phyloP scores from a whole-genome alignment of 2,329 filamentous ascomycete genomes.

The Cladophialophora exuberans region DNA sequence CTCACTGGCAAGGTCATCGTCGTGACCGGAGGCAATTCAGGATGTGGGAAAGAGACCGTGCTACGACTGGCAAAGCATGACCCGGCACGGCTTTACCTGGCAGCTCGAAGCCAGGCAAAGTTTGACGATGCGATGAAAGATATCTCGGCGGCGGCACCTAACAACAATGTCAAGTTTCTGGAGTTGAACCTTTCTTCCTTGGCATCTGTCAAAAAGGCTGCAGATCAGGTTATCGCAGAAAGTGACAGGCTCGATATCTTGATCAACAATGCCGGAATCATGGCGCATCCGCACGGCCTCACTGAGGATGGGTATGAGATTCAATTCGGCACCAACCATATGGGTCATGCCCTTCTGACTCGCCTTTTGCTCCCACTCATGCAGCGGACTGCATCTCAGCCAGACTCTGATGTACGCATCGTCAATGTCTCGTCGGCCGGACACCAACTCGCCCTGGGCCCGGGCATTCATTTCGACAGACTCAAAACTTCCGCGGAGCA shows the following conservation, averaged over 20 bases:
- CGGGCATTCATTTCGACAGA: conserved; percentile 43
- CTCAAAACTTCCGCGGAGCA: conserved; percentile 34
- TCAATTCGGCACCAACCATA: conserved; percentile 56
- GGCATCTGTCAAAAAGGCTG: conserved; percentile 41
- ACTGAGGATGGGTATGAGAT: conserved; percentile 55
- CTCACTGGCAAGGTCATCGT: conserved; percentile 55
- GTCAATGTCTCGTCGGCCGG: conserved; percentile 44
- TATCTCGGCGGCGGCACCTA: conserved; percentile 37
- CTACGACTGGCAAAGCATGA: conserved; percentile 54
- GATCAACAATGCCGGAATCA: conserved; percentile 53
- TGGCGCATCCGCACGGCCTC: conserved; percentile 43
- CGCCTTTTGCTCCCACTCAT: conserved; percentile 50
- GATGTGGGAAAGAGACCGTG: conserved; percentile 52
- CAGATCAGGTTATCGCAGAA: conserved; percentile 39
- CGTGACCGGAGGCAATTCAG: conserved; percentile 55
- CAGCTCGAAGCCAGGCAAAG: conserved; percentile 48
- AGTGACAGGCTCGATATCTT: conserved; percentile 48
- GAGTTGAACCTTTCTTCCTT: conserved; percentile 38
- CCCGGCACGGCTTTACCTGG: conserved; percentile 59
- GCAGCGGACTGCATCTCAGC: conserved; percentile 46
- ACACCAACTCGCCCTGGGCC: conserved; percentile 31
- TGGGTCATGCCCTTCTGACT: conserved; percentile 55
- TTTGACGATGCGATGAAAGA: conserved; percentile 40
- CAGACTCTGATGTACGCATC: conserved; percentile 49
- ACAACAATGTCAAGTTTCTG: conserved; percentile 41